Evolutionary conservation across 345 rosid species (phyloP), one percentile per base, ranked within the genome.

Genomic region (Hibiscus syriacus): DNA sequence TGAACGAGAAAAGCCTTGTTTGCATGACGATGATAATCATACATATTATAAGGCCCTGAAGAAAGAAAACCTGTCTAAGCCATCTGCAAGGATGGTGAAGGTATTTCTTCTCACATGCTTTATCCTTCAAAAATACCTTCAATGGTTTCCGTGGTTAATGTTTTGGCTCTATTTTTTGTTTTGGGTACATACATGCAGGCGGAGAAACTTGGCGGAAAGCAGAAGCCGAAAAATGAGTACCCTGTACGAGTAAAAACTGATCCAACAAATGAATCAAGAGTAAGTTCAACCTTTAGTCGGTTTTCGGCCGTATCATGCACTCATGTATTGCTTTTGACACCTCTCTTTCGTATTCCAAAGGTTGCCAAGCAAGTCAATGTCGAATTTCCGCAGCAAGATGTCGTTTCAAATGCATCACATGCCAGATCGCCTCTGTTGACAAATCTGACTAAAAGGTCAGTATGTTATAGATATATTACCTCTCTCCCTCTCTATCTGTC

Each of bases 371-470:
- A 54, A 76, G 72, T 67, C 73, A 73, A 74, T 73, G 71, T 56
- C 13, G 81, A 78, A 52, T 57, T 78, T 36, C 73, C 72, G 38
- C 80, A 62, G 60, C 86, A 59, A 81, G 87, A 77, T 43, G 66
- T 68, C 70, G 57, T 65, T 17, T 74, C 72, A 10, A 82, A 77
- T 76, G 66, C 86, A 69, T 76, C 89, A 14, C 58, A 77, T 77
- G 73, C 72, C 26, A 77, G 74, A 59, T 55, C 71, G 59, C 72
- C 73, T 11, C 73, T 17, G 65, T 68, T 72, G 71, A 74, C 71
- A 52, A 73, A 73, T 72, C 86, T 66, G 49, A 66, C 61, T 60
- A 81, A 80, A 71, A 75, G 85, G 96, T 90, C 64, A 36, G 95
- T 85, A n/a, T 50, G 66, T 30, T 53, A 7, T 20, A 27, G 7